phyloP scores from a whole-genome alignment of 2,329 filamentous ascomycete species.

The Dactylellina parvicollis region DNA sequence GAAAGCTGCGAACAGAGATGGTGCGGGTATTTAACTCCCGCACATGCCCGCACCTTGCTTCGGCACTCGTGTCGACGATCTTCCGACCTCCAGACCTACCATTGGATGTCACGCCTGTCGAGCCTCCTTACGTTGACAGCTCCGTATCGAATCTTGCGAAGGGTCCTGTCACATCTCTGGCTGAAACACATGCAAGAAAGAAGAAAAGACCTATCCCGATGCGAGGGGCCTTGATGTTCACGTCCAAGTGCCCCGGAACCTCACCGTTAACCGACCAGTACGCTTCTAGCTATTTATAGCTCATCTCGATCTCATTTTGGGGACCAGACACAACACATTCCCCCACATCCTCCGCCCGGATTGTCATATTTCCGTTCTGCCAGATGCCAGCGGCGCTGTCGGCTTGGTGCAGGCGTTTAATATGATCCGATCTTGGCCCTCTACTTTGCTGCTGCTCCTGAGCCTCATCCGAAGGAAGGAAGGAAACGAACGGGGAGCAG shows the following conservation, averaged over 20 bases:
- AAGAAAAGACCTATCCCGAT: too few species aligned
- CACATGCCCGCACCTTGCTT: constrained; percentile 18
- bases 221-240: constrained; percentile 8
- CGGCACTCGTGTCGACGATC: constrained; percentile 11
- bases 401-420: background rate
- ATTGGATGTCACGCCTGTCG: constrained; percentile 13
- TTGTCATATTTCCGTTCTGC: background rate
- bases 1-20: constrained; percentile 6
- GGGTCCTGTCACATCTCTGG: constrained; percentile 7
- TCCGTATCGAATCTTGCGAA: background rate
- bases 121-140: background rate
- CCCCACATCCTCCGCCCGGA: constrained; percentile 7
- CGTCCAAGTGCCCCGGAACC: background rate
- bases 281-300: constrained; percentile 24
- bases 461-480: background rate
- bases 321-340: constrained; percentile 38
- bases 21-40: background rate
- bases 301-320: background rate
- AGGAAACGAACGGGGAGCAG: background rate
- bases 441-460: too few species aligned
- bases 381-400: background rate
- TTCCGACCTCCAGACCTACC: background rate
- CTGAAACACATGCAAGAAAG: constrained; percentile 15
- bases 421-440: too few species aligned
- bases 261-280: background rate